Base-by-base conservation (phyloP, 192 early-diverging fungal genomes). In the Umbelopsis vinacea region DNA sequence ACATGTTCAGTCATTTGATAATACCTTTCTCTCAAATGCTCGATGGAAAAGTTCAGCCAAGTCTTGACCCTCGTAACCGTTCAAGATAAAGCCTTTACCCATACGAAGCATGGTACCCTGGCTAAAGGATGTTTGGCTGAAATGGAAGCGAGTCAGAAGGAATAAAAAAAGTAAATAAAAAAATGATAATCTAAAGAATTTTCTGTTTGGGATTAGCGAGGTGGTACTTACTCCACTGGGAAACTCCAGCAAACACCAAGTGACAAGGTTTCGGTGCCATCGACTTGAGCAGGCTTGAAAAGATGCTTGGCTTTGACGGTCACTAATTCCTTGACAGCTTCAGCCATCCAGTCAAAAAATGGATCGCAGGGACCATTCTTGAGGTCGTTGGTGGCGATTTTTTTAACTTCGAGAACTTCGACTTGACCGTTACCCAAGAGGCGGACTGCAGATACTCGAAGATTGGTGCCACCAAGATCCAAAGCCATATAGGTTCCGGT, bases 381-480 rank as follows among this genome's bases (percentile, higher is more conserved):
- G 68, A 93, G 85, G 37, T 95, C 93, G 22, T 60, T 70, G 22
- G 68, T 45, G 52, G 94, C 85, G 33, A 84, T 78, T 76, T 91
- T 90, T 35, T 90, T 83, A 75, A 94, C 91, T 73, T 91, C 88
- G 21, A 91, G 78, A 26, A 89, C 81, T 23, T 83, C 83, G 35
- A 85, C 84, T 26, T 70, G 23, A 37, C 94, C 93, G 40, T 88
- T 74, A 26, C 96, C 96, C 60, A 92, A 80, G 46, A 98, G 86
- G 33, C 84, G 85, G 19, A 96, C 92, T 37, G 84, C 83, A 71
- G 92, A 91, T 21, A 97, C 94, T 52, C 96, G 92, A 71, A 99
- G 89, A 83, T 96, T 97, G 48, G 94, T 95, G 33, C 96, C 96
- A 53, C 97, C 96, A 67, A 98, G 82, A 75, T 98, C 96, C 52